Percentiles rank a stretch among this genome's conserved stretches.
Evolutionary conservation across 352 stramenopile species (phyloP).

Genomic region (Phytophthora nicotianae): DNA sequence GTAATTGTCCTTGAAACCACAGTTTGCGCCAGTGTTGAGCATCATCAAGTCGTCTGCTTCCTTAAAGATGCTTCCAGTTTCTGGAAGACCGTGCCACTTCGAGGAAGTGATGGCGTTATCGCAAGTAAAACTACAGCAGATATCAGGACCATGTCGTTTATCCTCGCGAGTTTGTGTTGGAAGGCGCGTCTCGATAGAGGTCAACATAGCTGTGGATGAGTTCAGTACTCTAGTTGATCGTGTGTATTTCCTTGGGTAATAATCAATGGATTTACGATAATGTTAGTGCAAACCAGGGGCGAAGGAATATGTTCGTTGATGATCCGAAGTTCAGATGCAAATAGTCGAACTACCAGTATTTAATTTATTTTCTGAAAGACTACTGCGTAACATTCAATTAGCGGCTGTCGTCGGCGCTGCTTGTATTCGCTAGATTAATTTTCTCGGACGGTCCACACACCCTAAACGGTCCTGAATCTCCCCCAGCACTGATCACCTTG

Average conservation of each 20-base stretch:
- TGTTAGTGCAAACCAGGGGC: too few species aligned
- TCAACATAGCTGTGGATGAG: too few species aligned
- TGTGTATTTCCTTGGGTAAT: too few species aligned
- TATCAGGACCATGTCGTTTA: constrained; percentile 14
- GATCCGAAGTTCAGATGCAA: too few species aligned
- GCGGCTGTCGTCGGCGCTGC: background rate
- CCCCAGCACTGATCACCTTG: constrained; percentile 11
- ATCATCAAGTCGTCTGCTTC: constrained; percentile 1
- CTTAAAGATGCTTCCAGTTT: constrained; percentile 7
- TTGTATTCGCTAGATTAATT: background rate
- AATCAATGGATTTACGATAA: background rate
- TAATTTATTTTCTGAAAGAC: too few species aligned
- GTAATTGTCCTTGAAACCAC: background rate
- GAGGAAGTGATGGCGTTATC: constrained; percentile 12
- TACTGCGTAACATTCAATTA: too few species aligned
- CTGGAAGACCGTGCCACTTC: constrained; percentile 21
- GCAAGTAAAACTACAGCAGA: constrained; percentile 18
- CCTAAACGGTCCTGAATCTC: background rate
- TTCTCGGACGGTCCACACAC: too few species aligned
- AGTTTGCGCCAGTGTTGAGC: constrained; percentile 12
- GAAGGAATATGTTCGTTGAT: too few species aligned
- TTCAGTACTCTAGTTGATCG: too few species aligned
- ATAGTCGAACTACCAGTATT: too few species aligned
- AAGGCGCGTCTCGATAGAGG: constrained; percentile 16
- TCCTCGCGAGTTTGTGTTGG: constrained; percentile 8